Percentiles rank a stretch among this genome's conserved stretches.
Conservation (phyloP, 83 land plant genomes). For the Picea mariana region DNA sequence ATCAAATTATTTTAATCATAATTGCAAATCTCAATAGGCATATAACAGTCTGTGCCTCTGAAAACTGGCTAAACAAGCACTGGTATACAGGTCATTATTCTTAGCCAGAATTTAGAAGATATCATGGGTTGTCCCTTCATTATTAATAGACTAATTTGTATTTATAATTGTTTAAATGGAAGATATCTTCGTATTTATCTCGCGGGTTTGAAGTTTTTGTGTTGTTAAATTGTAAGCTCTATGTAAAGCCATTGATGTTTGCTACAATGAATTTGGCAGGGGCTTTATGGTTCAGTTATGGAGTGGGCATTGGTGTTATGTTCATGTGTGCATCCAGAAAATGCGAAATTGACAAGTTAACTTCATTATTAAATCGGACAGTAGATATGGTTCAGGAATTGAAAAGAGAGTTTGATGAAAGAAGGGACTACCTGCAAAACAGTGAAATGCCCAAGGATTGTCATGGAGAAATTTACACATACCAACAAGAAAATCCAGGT, state of each 20-base stretch:
- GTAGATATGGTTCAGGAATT: not conserved
- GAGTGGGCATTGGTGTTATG: constrained; percentile 9
- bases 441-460: not conserved
- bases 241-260: not conserved
- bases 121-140: too few species aligned
- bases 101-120: too few species aligned
- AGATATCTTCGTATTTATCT: too few species aligned
- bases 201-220: too few species aligned
- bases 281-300: not conserved
- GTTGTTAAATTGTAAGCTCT: not conserved
- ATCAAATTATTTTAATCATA: too few species aligned
- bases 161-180: too few species aligned
- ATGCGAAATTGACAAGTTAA: not conserved
- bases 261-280: not conserved
- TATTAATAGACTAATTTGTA: too few species aligned
- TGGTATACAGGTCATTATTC: too few species aligned
- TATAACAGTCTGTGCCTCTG: too few species aligned
- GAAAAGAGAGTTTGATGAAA: not conserved
- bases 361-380: not conserved
- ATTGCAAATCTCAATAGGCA: too few species aligned
- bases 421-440: constrained; percentile 1
- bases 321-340: not conserved
- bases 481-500: not conserved
- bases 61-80: too few species aligned
- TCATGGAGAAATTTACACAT: not conserved